Evolutionary conservation across 164 flowering plant species (phyloP).

Genomic region (Tinospora cordifolia): DNA sequence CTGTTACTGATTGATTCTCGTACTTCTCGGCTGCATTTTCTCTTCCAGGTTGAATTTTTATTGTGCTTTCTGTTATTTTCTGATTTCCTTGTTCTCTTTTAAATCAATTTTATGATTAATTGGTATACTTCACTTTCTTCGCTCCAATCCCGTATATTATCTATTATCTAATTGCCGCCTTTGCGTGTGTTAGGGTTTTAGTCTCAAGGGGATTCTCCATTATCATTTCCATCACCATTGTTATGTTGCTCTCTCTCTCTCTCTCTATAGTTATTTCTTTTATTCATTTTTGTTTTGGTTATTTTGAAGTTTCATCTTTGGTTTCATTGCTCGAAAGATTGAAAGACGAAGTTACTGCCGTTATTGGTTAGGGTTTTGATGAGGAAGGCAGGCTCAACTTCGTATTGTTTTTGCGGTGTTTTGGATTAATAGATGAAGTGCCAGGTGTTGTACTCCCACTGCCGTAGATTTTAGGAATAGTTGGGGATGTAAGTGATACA

Average conservation of each 20-base stretch:
- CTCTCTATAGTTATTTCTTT: too few relatives aligned
- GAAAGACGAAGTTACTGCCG: too few relatives aligned
- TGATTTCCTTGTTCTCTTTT: not conserved
- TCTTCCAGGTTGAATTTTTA: not conserved
- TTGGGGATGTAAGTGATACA: too few relatives aligned
- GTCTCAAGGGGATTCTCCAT: not conserved
- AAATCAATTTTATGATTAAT: not conserved
- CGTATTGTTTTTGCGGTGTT: not conserved
- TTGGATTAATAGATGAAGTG: not conserved
- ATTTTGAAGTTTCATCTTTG: not conserved
- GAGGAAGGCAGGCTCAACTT: not conserved
- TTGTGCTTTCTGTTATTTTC: not conserved
- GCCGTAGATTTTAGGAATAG: not conserved
- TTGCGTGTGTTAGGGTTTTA: not conserved
- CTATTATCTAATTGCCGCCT: not conserved
- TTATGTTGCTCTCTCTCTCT: too few relatives aligned
- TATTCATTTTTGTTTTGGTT: not conserved
- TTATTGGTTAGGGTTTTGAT: too few relatives aligned
- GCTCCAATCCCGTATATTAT: not conserved
- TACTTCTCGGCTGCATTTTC: not conserved
- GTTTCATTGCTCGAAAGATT: not conserved
- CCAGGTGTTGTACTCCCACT: not conserved
- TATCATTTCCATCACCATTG: too few relatives aligned
- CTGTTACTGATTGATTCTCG: not conserved
- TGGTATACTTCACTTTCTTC: not conserved